A percentile compares a stretch with the other conserved stretches of the same genome.
Conservation (phyloP, 306 rosid genomes). For the Fragaria iinumae region DNA sequence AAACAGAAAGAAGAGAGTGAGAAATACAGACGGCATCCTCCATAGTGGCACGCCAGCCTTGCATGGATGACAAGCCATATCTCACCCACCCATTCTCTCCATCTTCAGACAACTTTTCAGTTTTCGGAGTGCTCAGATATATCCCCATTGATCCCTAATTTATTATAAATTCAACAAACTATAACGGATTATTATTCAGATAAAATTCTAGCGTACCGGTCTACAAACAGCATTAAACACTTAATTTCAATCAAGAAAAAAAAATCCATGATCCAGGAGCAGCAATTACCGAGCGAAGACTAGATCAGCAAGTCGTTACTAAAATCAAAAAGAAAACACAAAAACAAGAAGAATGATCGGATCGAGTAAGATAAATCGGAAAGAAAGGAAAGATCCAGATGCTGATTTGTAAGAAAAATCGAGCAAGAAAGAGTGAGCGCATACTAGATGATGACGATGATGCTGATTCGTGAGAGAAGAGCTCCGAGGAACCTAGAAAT, state of each 20-base stretch:
- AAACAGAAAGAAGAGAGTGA: not conserved
- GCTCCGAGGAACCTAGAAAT: not conserved
- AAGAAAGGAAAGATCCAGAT: not conserved
- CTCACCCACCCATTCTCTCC: conserved; percentile 66
- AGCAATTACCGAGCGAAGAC: not conserved
- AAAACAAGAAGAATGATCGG: not conserved
- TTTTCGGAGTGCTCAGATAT: conserved; percentile 92
- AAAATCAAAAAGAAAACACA: too few relatives aligned
- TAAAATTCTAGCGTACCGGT: not conserved
- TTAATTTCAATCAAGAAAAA: not conserved
- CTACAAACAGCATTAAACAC: not conserved
- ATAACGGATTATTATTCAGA: too few relatives aligned
- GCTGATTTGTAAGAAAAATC: not conserved
- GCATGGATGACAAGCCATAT: conserved; percentile 95
- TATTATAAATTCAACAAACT: conserved; percentile 19
- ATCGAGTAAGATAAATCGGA: not conserved
- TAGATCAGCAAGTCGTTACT: not conserved
- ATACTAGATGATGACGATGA: not conserved
- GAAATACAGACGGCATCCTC: conserved; percentile 91
- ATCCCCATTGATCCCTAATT: conserved; percentile 64
- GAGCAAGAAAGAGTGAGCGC: not conserved
- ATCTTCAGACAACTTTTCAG: conserved; percentile 87
- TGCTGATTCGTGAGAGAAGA: not conserved
- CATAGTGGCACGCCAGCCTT: conserved; percentile 99
- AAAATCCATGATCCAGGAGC: not conserved